Percentiles rank a stretch among this genome's conserved stretches.
Conservation (phyloP, 2,329 filamentous ascomycete genomes). For the Sporothrix dimorphospora region DNA sequence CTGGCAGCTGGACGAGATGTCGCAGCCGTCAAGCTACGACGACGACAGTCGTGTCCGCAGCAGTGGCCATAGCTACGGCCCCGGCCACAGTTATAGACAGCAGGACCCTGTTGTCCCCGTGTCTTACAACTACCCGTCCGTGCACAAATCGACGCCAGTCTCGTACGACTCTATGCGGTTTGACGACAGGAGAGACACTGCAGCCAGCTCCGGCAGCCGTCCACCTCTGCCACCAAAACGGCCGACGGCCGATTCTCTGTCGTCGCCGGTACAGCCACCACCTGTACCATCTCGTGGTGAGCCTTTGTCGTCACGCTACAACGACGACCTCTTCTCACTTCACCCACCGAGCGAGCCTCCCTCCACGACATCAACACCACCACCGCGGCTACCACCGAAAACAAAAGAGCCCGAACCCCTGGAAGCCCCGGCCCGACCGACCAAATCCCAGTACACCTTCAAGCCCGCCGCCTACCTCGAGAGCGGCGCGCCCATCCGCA, state of each 20-base stretch:
- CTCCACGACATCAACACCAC: neutral
- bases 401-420: constrained; percentile 12
- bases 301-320: neutral
- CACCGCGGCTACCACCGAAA: constrained; percentile 35
- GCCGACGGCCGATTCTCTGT: neutral
- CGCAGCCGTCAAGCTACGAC: constrained; percentile 35
- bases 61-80: neutral
- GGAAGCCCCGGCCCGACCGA: neutral
- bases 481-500: constrained; percentile 82
- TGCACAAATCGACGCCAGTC: constrained; percentile 55
- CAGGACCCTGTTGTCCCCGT: constrained; percentile 24
- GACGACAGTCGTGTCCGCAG: constrained; percentile 33
- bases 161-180: constrained; percentile 46
- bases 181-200: constrained; percentile 39
- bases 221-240: constrained; percentile 47
- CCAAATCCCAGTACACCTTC: constrained; percentile 71
- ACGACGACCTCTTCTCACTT: constrained; percentile 14
- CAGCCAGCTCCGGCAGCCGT: constrained; percentile 29
- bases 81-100: neutral
- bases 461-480: constrained; percentile 86
- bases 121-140: constrained; percentile 60
- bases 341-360: constrained; percentile 22
- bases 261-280: neutral
- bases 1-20: constrained; percentile 46
- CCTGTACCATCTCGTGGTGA: constrained; percentile 22